Evolutionary conservation across 169 alveolate genomes (phyloP), one percentile per base, ranked within the genome.

Genomic region (Plasmodium reichenowi): DNA sequence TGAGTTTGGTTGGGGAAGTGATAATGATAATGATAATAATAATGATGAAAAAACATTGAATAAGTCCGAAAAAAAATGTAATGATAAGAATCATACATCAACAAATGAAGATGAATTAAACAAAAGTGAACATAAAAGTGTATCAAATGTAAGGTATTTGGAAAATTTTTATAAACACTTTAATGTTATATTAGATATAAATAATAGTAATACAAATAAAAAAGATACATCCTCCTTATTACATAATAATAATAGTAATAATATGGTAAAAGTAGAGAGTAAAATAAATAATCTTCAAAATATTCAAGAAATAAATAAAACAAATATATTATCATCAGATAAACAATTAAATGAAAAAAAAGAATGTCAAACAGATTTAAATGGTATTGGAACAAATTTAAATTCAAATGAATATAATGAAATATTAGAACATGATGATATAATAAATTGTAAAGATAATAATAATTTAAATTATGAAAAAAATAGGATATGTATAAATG

Each of bases 81-180:
- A 64, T 29, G 71, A 52, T 43, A 67, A 78, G 15, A 29, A 50
- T n/a, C 59, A 24, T 1, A 45, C n/a, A 13, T 67, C 24, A 3
- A 60, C 13, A 17, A 56, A 52, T 54, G 52, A n/a, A 22, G 70
- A 72, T 50, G 50, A 45, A 12, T 47, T 50, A 78, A 12, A 29
- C 20, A 78, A 64, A 70, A 8, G 22, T 0, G 9, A 5, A 0
- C 5, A 38, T 38, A 63, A 64, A 43, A 22, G 72, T 24, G 29
- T 29, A 24, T 24, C 74, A 22, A 78, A 24, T 20, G 78, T 64
- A 66, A 78, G 52, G 26, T 13, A 47, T 20, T 71, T 78, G 67
- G 89, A 17, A 67, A 78, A 78, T 45, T 78, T 78, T 64, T 78
- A 78, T 59, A 78, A 66, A 29, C 89, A 78, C 47, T 78, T 78